phyloP scores from a whole-genome alignment of 177 flowering plant species.

The Vitis hybrid region DNA sequence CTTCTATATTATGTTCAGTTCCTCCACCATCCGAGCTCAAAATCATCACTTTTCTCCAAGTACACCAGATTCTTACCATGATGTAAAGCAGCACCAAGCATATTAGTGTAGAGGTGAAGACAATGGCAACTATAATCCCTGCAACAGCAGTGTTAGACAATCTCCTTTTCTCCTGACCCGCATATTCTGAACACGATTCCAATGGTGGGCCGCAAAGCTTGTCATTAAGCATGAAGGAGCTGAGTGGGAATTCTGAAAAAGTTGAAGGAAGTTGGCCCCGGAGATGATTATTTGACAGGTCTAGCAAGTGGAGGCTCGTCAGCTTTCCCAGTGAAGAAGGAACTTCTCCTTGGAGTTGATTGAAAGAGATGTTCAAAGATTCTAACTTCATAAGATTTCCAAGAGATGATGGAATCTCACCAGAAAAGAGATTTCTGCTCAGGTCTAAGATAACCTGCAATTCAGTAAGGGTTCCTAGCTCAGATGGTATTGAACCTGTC shows the following conservation, averaged over 20 bases:
- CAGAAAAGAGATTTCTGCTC: slow-evolving; percentile 58
- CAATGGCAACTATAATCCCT: slow-evolving; percentile 71
- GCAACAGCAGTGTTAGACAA: slow-evolving; percentile 57
- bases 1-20: slow-evolving; percentile 38
- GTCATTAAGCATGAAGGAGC: slow-evolving; percentile 62
- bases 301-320: slow-evolving; percentile 68
- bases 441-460: slow-evolving; percentile 77
- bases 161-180: slow-evolving; percentile 17
- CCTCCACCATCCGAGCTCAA: slow-evolving; percentile 53
- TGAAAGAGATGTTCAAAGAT: slow-evolving; percentile 71
- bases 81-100: slow-evolving; percentile 66
- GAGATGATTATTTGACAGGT: slow-evolving; percentile 74
- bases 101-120: slow-evolving; percentile 67
- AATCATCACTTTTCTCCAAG: slow-evolving; percentile 67
- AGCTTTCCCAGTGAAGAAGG: slow-evolving; percentile 67
- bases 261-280: slow-evolving; percentile 59
- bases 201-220: slow-evolving; percentile 79
- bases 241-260: slow-evolving; percentile 60
- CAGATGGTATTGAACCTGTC: slow-evolving; percentile 66
- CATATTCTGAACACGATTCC: slow-evolving; percentile 29
- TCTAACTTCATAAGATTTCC: slow-evolving; percentile 71
- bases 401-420: slow-evolving; percentile 74
- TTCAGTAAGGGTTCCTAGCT: slow-evolving; percentile 66
- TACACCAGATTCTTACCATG: slow-evolving; percentile 86
- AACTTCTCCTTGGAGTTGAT: slow-evolving; percentile 62